Percentiles rank a stretch among this genome's conserved stretches.
Conservation (phyloP, 2,329 filamentous ascomycete genomes). For the Exophiala oligosperma region DNA sequence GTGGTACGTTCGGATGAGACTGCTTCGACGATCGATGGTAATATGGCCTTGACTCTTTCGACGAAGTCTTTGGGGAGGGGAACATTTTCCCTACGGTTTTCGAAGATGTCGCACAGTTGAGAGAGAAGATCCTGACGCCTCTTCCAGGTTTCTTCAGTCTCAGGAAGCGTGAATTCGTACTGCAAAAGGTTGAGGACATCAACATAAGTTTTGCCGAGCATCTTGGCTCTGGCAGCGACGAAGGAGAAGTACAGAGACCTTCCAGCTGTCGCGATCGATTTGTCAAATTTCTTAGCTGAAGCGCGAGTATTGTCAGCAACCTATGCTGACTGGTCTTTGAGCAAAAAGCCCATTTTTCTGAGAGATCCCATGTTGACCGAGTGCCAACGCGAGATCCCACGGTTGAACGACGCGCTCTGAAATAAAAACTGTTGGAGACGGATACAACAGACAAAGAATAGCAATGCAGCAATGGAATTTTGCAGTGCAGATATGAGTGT, state of each 20-base stretch:
- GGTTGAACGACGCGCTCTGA: neutral
- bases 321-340: neutral
- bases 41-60: slow-evolving; percentile 23
- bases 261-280: slow-evolving; percentile 11
- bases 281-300: slow-evolving; percentile 15
- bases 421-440: neutral
- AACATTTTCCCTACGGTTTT: slow-evolving; percentile 21
- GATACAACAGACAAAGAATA: neutral
- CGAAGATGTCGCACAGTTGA: slow-evolving; percentile 24
- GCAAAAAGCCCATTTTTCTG: slow-evolving; percentile 5
- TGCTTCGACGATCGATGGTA: slow-evolving; percentile 26
- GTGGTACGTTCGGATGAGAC: slow-evolving; percentile 29
- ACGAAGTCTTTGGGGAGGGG: slow-evolving; percentile 25
- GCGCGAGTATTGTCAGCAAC: slow-evolving; percentile 5
- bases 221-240: slow-evolving; percentile 22
- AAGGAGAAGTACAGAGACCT: slow-evolving; percentile 18
- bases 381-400: neutral
- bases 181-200: slow-evolving; percentile 26
- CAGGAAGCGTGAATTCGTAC: slow-evolving; percentile 22
- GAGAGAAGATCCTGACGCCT: slow-evolving; percentile 25
- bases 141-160: slow-evolving; percentile 29
- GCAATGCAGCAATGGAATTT: neutral
- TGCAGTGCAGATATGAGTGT: neutral
- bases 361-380: neutral
- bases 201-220: slow-evolving; percentile 21